Evolutionary conservation across 768 basidiomycete genomes (phyloP).

Genomic region (Tremella fuciformis): DNA sequence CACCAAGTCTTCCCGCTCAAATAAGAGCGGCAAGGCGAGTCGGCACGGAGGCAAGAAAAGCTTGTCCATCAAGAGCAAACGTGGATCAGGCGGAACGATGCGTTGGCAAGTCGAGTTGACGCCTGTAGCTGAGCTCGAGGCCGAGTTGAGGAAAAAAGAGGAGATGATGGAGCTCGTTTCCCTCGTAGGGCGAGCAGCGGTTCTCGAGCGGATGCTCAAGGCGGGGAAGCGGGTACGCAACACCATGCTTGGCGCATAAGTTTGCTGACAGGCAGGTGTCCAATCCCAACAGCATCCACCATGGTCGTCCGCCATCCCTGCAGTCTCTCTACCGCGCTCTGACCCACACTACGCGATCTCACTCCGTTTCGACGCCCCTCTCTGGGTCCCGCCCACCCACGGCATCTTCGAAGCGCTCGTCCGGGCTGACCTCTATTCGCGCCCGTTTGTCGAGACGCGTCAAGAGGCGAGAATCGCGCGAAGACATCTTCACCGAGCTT

Average conservation of each 20-base stretch:
- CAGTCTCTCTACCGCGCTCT: not conserved
- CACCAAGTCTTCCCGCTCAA: not conserved
- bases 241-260: too few species aligned
- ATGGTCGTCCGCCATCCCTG: constrained; percentile 3
- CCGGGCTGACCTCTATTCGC: constrained; percentile 8
- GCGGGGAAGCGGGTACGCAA: constrained; percentile 35
- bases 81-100: not conserved
- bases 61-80: not conserved
- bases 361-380: constrained; percentile 2
- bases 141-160: constrained; percentile 21
- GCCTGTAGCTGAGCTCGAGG: constrained; percentile 1
- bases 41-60: not conserved
- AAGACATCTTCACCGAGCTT: constrained; percentile 35
- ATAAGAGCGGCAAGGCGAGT: not conserved
- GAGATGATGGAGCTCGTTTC: constrained; percentile 31
- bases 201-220: constrained; percentile 33
- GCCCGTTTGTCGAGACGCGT: constrained; percentile 16
- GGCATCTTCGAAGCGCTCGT: not conserved
- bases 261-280: too few species aligned
- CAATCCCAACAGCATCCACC: not conserved
- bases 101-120: not conserved
- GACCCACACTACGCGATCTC: not conserved
- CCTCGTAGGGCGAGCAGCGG: constrained; percentile 38
- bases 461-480: constrained; percentile 15
- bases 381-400: not conserved